Evolutionary conservation across 441 rosid genomes (phyloP).

Genomic region (Rhodomyrtus psidioides): DNA sequence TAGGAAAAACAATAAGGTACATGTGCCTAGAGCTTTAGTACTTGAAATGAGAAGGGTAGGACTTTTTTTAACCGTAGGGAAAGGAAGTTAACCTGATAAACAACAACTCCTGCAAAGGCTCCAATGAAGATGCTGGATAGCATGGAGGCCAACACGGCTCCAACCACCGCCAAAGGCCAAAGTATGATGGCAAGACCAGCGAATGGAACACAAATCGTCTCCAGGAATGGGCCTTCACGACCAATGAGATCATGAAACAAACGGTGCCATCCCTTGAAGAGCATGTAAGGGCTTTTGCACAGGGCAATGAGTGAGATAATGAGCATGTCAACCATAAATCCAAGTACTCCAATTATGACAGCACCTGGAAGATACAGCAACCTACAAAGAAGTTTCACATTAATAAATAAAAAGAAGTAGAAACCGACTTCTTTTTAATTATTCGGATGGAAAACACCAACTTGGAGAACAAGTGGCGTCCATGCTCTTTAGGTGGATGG

Average conservation of each 20-base stretch:
- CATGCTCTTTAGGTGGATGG: neutral
- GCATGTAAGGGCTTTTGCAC: constrained; percentile 83
- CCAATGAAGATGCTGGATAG: constrained; percentile 79
- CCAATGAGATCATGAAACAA: constrained; percentile 91
- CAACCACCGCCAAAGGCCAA: constrained; percentile 92
- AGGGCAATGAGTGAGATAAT: constrained; percentile 61
- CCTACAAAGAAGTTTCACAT: constrained; percentile 27
- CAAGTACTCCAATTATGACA: constrained; percentile 43
- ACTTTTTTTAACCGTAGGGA: neutral
- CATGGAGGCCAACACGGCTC: constrained; percentile 77
- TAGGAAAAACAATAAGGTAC: neutral
- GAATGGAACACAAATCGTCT: constrained; percentile 92
- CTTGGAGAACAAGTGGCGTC: neutral
- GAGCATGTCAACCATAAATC: constrained; percentile 59
- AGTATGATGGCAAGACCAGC: constrained; percentile 91
- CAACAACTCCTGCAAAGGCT: constrained; percentile 65
- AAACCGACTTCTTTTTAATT: neutral
- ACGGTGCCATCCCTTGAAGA: constrained; percentile 90
- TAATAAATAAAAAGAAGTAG: neutral
- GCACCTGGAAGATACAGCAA: constrained; percentile 62
- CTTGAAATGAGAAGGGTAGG: neutral
- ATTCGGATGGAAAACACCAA: neutral
- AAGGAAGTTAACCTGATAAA: constrained; percentile 56
- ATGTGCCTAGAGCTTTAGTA: neutral
- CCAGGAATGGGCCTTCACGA: constrained; percentile 98